These are phyloP conservation scores for Lithospermum erythrorhizon DNA, from an alignment of 257 asterid genomes.

Conservation along the genomic window DNA sequence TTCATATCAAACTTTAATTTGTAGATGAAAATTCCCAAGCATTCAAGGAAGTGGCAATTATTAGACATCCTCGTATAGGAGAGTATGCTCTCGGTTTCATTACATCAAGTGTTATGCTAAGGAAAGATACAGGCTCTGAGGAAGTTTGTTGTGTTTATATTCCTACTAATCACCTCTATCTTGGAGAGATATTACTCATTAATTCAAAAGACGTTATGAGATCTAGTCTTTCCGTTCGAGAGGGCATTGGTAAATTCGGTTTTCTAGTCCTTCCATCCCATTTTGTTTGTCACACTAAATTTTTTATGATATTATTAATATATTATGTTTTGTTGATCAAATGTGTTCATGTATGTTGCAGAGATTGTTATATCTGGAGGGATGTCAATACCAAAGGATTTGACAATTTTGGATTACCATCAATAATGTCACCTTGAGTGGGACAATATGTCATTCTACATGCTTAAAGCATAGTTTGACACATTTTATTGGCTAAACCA, in stretches of 20 bases:
- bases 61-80: slow-evolving; percentile 50
- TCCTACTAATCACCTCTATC: slow-evolving; percentile 45
- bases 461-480: slow-evolving; percentile 13
- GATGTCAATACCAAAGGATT: too few relatives aligned
- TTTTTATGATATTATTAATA: too few relatives aligned
- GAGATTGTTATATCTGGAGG: too few relatives aligned
- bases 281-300: too few relatives aligned
- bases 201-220: slow-evolving; percentile 38
- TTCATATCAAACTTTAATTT: too few relatives aligned
- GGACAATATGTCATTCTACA: slow-evolving; percentile 41
- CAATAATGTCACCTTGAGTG: too few relatives aligned
- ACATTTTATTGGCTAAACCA: too few relatives aligned
- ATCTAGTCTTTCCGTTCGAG: slow-evolving; percentile 44
- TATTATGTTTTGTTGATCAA: too few relatives aligned
- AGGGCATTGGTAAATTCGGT: slow-evolving; percentile 53
- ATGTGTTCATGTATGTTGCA: too few relatives aligned
- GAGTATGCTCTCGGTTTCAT: slow-evolving; percentile 54
- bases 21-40: slow-evolving; percentile 46
- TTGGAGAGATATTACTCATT: slow-evolving; percentile 43
- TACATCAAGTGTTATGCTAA: slow-evolving; percentile 36
- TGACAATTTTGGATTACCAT: too few relatives aligned
- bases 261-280: too few relatives aligned
- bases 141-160: slow-evolving; percentile 45
- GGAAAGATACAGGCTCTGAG: slow-evolving; percentile 39
- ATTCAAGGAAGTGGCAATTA: slow-evolving; percentile 48